Evolutionary conservation across 257 asterid genomes (phyloP).

Genomic region (Scutellaria baicalensis): DNA sequence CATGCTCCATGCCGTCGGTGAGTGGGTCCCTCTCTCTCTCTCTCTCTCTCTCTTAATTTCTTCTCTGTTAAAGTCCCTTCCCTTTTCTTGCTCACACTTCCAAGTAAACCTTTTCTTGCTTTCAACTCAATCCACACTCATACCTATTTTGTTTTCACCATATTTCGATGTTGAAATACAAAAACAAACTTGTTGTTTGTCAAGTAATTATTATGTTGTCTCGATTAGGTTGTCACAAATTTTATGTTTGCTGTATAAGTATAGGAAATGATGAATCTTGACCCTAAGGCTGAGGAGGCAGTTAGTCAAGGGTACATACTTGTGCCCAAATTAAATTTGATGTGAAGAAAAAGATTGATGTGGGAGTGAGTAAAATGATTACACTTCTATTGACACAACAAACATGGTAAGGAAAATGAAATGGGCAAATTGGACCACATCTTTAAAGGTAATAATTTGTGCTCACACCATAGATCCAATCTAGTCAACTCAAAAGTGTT

Average conservation of each 20-base stretch:
- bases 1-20: conserved; percentile 27
- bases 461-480: conserved; percentile 12
- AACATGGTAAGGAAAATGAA: background rate
- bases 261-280: background rate
- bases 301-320: too few species aligned
- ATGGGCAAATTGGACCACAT: conserved; percentile 14
- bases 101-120: background rate
- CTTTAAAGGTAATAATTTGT: background rate
- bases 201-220: too few species aligned
- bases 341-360: background rate
- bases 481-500: conserved; percentile 11
- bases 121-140: too few species aligned
- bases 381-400: background rate
- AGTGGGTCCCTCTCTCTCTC: background rate
- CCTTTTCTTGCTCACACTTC: background rate
- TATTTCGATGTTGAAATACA: too few species aligned
- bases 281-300: too few species aligned
- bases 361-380: background rate
- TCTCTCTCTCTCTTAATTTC: background rate
- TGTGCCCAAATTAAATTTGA: too few species aligned
- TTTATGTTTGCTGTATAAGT: background rate
- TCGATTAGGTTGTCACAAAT: too few species aligned
- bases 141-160: too few species aligned
- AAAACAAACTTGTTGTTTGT: too few species aligned
- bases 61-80: background rate